These are phyloP conservation scores for Truncatella angustata DNA, from an alignment of 2,329 filamentous ascomycete genomes.

Conservation along the genomic window DNA sequence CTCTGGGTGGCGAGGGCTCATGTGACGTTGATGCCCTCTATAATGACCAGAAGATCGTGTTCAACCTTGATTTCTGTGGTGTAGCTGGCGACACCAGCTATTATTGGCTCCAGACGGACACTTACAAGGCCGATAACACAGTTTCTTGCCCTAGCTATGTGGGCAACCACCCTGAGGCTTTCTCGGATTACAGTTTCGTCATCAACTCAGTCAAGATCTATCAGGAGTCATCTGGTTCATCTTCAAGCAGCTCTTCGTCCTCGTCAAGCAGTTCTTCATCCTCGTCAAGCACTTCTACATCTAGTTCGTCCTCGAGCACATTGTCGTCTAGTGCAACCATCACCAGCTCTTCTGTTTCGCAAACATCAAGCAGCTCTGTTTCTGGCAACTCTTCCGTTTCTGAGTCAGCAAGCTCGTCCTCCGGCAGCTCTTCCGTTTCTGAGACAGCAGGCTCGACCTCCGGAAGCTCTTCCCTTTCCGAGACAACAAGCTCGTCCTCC, in stretches of 20 bases:
- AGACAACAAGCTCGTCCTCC: background rate
- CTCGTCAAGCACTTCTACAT: background rate
- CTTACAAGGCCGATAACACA: slow-evolving; percentile 14
- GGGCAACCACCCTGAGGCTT: slow-evolving; percentile 14
- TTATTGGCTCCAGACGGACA: slow-evolving; percentile 18
- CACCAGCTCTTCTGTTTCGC: too few species aligned
- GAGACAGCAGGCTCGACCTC: background rate
- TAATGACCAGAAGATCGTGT: slow-evolving; percentile 23
- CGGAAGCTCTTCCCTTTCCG: background rate
- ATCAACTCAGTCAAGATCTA: slow-evolving; percentile 15
- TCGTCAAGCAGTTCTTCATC: slow-evolving; percentile 9
- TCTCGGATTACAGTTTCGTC: slow-evolving; percentile 17
- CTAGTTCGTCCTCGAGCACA: background rate
- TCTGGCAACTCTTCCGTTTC: background rate
- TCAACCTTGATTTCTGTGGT: slow-evolving; percentile 21
- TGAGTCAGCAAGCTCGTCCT: background rate
- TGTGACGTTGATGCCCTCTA: slow-evolving; percentile 27
- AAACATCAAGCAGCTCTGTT: too few species aligned
- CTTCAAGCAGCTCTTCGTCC: background rate
- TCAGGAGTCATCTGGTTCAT: too few species aligned
- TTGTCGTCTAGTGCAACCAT: background rate
- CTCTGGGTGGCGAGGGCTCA: slow-evolving; percentile 22
- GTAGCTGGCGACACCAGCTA: slow-evolving; percentile 16
- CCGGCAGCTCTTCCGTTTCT: background rate
- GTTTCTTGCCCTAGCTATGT: slow-evolving; percentile 18